Evolutionary conservation across 2,329 filamentous ascomycete species (phyloP).

Genomic region (Cytospora chrysosperma): DNA sequence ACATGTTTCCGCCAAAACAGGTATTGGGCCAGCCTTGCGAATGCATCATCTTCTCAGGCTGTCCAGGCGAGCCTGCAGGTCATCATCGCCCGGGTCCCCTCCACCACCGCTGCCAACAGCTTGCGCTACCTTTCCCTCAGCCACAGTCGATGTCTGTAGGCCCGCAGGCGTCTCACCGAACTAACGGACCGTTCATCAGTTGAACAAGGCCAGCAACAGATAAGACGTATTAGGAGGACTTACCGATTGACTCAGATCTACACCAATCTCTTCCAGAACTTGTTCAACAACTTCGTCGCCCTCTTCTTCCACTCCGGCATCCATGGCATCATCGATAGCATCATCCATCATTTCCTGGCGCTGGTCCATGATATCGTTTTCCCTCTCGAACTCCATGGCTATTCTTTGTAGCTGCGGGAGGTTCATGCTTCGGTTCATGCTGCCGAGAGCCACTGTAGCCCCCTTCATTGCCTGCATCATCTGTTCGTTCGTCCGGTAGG

Average conservation of each 20-base stretch:
- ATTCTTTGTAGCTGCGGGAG: slow-evolving; percentile 92
- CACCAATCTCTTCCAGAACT: slow-evolving; percentile 93
- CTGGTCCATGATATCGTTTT: slow-evolving; percentile 99
- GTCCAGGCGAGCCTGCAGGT: slow-evolving; percentile 89
- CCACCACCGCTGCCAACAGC: slow-evolving; percentile 65
- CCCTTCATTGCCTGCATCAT: slow-evolving; percentile 99
- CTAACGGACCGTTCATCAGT: slow-evolving; percentile 48
- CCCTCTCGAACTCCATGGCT: slow-evolving; percentile 97
- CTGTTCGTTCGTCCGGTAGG: slow-evolving; percentile 95
- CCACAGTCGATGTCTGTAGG: slow-evolving; percentile 69
- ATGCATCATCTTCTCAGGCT: slow-evolving; percentile 64
- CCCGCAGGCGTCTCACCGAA: slow-evolving; percentile 89
- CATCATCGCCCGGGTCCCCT: slow-evolving; percentile 73
- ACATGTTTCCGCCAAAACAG: neutral
- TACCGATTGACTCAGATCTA: slow-evolving; percentile 88
- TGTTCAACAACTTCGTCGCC: slow-evolving; percentile 96
- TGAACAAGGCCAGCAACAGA: neutral
- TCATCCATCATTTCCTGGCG: slow-evolving; percentile 99
- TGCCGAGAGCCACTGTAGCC: slow-evolving; percentile 85
- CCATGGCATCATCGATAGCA: slow-evolving; percentile 94
- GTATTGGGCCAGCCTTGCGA: neutral
- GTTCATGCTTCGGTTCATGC: slow-evolving; percentile 98
- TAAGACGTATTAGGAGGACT: slow-evolving; percentile 37
- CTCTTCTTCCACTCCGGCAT: slow-evolving; percentile 86
- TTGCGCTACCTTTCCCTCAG: slow-evolving; percentile 80